Percentiles rank a stretch among this genome's conserved stretches.
These are phyloP conservation scores for Brassica incana DNA, from an alignment of 345 rosid genomes.

Conservation along the genomic window DNA sequence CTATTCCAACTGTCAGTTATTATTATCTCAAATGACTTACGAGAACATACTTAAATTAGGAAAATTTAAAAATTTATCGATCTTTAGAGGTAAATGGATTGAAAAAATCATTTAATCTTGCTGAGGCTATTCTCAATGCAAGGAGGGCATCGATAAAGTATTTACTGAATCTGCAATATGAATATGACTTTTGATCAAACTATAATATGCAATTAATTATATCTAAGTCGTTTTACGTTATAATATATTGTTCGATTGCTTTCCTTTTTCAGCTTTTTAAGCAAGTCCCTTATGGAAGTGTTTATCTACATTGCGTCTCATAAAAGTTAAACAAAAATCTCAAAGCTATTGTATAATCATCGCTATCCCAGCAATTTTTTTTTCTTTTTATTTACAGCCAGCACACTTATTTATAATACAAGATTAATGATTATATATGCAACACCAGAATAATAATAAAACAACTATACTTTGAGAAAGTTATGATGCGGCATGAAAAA, in stretches of 20 bases:
- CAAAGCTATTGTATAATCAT: background rate
- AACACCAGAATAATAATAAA: background rate
- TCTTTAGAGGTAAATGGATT: background rate
- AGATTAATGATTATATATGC: background rate
- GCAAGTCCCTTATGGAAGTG: background rate
- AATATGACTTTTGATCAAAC: constrained; percentile 12
- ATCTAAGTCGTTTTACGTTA: no score
- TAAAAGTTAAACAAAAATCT: background rate
- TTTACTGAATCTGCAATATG: background rate
- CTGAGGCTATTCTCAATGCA: background rate
- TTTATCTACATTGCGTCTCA: background rate
- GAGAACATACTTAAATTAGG: background rate
- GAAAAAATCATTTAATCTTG: background rate
- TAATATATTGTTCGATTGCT: background rate
- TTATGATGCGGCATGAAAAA: background rate
- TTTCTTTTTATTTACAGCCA: background rate
- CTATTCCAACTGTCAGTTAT: background rate
- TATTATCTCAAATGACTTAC: background rate
- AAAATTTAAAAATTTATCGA: background rate
- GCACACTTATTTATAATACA: background rate
- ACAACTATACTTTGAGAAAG: constrained; percentile 9
- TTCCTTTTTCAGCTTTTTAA: constrained; percentile 1
- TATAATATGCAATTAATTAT: background rate
- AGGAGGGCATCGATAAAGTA: background rate
- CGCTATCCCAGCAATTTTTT: background rate